phyloP scores from a whole-genome alignment of 129 eudicot genomes.

The Heracleum sosnowskyi region DNA sequence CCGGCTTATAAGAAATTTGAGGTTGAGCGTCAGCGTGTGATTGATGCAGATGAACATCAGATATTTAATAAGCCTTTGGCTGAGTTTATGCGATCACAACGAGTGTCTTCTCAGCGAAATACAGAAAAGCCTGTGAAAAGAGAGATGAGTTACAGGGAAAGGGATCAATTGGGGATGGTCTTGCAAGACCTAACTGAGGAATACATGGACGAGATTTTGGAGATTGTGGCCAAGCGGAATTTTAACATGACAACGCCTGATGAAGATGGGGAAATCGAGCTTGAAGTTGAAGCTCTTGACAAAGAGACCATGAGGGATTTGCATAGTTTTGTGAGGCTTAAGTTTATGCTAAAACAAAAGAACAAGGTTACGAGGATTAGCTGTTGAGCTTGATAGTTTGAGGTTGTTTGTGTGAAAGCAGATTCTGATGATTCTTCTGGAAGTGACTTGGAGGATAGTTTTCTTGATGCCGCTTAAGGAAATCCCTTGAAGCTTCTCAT shows the following conservation, averaged over 20 bases:
- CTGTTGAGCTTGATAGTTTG: no score
- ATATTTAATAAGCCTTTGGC: neutral
- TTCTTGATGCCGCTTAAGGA: no score
- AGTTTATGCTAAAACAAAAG: neutral
- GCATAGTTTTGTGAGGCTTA: conserved; percentile 22
- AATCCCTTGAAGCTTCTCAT: no score
- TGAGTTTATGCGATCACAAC: neutral
- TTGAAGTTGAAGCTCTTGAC: conserved; percentile 39
- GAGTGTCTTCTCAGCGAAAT: neutral
- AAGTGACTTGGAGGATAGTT: no score
- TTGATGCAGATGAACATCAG: conserved; percentile 1
- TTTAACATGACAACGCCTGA: conserved; percentile 7
- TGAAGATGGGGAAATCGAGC: conserved; percentile 33
- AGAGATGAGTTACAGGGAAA: conserved; percentile 32
- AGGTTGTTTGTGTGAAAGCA: no score
- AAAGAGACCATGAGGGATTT: conserved; percentile 46
- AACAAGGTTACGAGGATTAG: no score
- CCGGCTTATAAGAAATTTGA: conserved; percentile 5
- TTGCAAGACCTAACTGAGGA: conserved; percentile 18
- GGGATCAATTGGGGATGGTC: conserved; percentile 18
- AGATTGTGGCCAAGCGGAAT: conserved; percentile 25
- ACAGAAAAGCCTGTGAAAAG: neutral
- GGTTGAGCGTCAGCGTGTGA: neutral
- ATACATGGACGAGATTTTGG: conserved; percentile 21
- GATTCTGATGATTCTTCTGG: no score